Base-by-base conservation (phyloP, 495 filamentous ascomycete genomes). In the Lichenothelia convexa region DNA sequence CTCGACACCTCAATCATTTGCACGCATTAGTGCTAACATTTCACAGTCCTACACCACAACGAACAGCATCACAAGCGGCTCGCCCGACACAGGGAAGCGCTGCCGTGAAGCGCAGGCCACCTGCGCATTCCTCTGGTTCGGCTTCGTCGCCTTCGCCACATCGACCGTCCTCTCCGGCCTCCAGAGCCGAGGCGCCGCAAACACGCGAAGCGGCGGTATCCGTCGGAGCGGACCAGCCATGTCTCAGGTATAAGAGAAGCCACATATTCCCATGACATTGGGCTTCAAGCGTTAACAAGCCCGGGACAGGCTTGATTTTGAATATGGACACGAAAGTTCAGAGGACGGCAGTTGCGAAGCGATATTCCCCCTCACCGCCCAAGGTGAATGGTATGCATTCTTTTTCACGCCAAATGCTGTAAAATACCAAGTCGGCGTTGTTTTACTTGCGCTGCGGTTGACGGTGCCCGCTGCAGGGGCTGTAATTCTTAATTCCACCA, bases 41-140 rank as follows among this genome's bases (percentile, higher is more conserved):
- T 48, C 23, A 33, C 44, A 78, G 73, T 33, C 21, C 4, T 82
- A 80, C 56, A 58, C 64, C 17, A 18, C 29, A 17, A 51, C 38
- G 49, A 82, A 80, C 56, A 48, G 55, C 32, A 63, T 78, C 47
- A 74, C 68, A 41, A 68, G 71, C 44, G 71, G 74, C 47, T 63
- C 71, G 0, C 11, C 38, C 41, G 53, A 75, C 49, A 56, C 45
- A 18, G 18, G 39, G 8, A 71, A 73, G 56, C 65, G 73, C 45
- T 82, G 77, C 55, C 72, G 60, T 27, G 75, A 82, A 50, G 69
- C 73, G 6, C 74, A 81, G 57, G 77, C 77, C 4, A 58, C 65
- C 3, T 62, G 55, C 22, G 75, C 77, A 0, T 82, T 82, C 63
- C 62, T 80, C 41, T 82, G 71, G 71, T 79, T 82, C 56, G 68